Percentiles rank a stretch among this genome's conserved stretches.
Conservation (phyloP, 805 yeast species). For the Metschnikowia amazonensis region DNA sequence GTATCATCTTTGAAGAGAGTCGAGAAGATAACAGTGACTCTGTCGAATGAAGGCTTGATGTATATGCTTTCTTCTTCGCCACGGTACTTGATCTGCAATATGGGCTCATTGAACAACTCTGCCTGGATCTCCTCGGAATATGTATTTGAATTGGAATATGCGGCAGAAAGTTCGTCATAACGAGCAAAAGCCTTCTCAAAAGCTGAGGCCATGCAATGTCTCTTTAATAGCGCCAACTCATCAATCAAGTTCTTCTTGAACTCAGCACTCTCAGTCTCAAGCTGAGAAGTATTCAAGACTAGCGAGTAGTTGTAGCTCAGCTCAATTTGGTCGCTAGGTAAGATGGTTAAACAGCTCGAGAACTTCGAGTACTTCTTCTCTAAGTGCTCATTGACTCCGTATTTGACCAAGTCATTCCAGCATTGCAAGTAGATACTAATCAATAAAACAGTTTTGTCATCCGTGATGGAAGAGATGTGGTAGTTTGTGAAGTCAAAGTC, state of each 20-base stretch:
- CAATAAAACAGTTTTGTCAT: slow-evolving; percentile 58
- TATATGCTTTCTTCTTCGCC: slow-evolving; percentile 84
- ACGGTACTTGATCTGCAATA: slow-evolving; percentile 75
- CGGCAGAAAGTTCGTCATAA: slow-evolving; percentile 63
- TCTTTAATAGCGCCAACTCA: slow-evolving; percentile 70
- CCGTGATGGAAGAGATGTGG: slow-evolving; percentile 82
- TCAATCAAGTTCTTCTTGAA: slow-evolving; percentile 50
- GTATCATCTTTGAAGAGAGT: slow-evolving; percentile 96
- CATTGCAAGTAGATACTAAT: slow-evolving; percentile 73
- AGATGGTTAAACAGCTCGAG: slow-evolving; percentile 32
- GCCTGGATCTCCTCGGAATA: slow-evolving; percentile 43
- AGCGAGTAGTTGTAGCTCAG: slow-evolving; percentile 79
- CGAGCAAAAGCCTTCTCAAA: slow-evolving; percentile 80
- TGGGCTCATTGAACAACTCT: slow-evolving; percentile 49
- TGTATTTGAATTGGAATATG: slow-evolving; percentile 40
- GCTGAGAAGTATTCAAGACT: slow-evolving; percentile 52
- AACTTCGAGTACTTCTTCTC: slow-evolving; percentile 45
- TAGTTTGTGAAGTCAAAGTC: slow-evolving; percentile 96
- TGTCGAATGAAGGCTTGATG: slow-evolving; percentile 87
- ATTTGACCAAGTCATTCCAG: slow-evolving; percentile 65
- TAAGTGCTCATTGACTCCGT: slow-evolving; percentile 59
- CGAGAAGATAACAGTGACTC: slow-evolving; percentile 94
- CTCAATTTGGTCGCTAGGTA: slow-evolving; percentile 47
- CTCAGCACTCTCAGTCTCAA: slow-evolving; percentile 40
- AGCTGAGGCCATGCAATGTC: slow-evolving; percentile 89